These are phyloP conservation scores for Oxyria digyna DNA, from an alignment of 148 eudicot species.

Conservation along the genomic window DNA sequence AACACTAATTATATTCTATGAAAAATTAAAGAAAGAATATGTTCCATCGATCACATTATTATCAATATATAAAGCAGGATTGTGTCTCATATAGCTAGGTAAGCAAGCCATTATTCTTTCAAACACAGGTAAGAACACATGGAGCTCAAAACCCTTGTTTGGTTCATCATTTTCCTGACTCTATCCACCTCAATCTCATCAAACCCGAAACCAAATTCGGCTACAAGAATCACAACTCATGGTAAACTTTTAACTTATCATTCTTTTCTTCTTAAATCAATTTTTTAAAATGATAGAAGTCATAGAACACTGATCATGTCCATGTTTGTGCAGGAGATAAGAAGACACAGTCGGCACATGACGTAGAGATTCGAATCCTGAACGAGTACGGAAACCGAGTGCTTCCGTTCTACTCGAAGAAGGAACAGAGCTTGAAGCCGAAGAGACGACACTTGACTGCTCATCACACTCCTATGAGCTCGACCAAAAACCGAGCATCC, in stretches of 20 bases:
- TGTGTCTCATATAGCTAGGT: not conserved
- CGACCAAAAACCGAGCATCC: not conserved
- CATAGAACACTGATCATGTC: not conserved
- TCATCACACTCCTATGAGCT: not conserved
- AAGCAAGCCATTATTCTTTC: not conserved
- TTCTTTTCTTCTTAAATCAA: not conserved
- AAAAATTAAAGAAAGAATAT: too few relatives aligned
- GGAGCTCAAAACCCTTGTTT: not conserved
- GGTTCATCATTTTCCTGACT: not conserved
- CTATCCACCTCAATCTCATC: conserved; percentile 1
- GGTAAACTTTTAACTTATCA: not conserved
- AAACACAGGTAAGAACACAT: not conserved
- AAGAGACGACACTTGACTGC: not conserved
- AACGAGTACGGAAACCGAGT: conserved; percentile 3
- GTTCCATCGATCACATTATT: not conserved
- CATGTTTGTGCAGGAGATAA: not conserved
- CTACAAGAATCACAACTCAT: not conserved
- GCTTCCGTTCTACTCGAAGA: conserved; percentile 5
- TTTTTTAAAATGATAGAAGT: too few relatives aligned
- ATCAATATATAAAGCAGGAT: not conserved
- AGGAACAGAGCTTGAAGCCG: not conserved
- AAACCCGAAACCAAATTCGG: not conserved
- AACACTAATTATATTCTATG: too few relatives aligned
- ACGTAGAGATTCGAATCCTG: not conserved
- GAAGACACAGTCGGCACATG: not conserved